Percentiles rank a stretch among this genome's conserved stretches.
Evolutionary conservation across 305 asterid genomes (phyloP).

Genomic region (Fraxinus sp.): DNA sequence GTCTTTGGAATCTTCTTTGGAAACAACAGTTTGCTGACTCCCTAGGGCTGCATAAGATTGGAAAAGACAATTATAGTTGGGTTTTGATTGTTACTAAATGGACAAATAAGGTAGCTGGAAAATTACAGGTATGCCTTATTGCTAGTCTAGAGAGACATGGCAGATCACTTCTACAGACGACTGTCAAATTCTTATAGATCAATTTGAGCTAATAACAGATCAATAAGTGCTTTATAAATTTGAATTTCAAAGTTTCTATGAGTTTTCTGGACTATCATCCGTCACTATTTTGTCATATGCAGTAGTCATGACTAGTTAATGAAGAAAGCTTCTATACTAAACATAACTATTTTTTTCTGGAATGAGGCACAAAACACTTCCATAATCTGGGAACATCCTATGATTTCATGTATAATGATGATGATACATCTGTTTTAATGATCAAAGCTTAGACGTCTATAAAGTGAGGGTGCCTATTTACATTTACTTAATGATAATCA

Average conservation of each 20-base stretch:
- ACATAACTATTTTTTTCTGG: neutral
- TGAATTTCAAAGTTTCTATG: neutral
- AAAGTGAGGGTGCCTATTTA: neutral
- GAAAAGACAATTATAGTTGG: neutral
- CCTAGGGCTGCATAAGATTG: conserved; percentile 55
- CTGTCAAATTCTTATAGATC: neutral
- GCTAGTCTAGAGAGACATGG: neutral
- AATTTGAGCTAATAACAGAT: neutral
- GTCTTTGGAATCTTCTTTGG: conserved; percentile 33
- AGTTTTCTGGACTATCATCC: neutral
- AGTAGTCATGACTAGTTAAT: neutral
- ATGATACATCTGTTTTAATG: neutral
- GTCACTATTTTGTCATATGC: neutral
- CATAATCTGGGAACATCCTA: neutral
- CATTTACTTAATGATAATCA: neutral
- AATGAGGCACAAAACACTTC: neutral
- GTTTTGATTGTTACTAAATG: neutral
- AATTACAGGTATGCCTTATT: neutral
- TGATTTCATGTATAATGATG: neutral
- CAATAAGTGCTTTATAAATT: neutral
- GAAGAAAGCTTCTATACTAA: neutral
- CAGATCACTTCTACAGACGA: neutral
- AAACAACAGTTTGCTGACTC: conserved; percentile 51
- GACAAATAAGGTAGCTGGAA: neutral
- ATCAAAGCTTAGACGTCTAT: neutral